Percentiles rank a stretch among this genome's conserved stretches.
These are phyloP conservation scores for Periglandula ipomoeae DNA, from an alignment of 2,329 filamentous ascomycete genomes.

Conservation along the genomic window DNA sequence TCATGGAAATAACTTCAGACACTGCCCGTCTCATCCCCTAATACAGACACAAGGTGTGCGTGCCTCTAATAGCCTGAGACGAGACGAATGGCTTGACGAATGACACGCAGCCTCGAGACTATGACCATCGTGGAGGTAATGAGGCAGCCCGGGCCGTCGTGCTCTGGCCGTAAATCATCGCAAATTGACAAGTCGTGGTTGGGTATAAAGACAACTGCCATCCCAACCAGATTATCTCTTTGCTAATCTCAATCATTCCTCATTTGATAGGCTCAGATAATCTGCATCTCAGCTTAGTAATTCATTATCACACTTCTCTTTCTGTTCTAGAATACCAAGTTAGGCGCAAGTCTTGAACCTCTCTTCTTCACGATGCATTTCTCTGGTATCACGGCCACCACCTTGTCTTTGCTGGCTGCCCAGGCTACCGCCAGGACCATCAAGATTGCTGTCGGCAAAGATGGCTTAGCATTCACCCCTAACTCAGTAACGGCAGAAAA, in stretches of 20 bases:
- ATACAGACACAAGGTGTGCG: background rate
- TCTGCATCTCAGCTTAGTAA: no score
- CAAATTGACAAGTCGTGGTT: background rate
- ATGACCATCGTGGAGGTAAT: background rate
- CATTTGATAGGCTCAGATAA: background rate
- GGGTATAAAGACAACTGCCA: background rate
- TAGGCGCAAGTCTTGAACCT: background rate
- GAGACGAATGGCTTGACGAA: background rate
- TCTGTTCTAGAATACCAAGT: background rate
- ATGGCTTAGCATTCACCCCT: conserved; percentile 28
- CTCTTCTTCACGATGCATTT: conserved; percentile 10
- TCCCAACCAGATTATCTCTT: background rate
- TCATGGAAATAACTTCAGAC: background rate
- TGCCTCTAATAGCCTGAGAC: background rate
- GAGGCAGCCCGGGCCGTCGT: background rate
- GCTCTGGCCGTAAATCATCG: background rate
- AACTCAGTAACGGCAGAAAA: conserved; percentile 26
- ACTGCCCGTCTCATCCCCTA: background rate
- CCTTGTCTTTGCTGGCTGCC: conserved; percentile 11
- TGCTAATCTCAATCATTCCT: background rate
- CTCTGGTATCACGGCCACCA: conserved; percentile 5
- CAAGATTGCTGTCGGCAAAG: conserved; percentile 33
- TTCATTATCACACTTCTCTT: no score
- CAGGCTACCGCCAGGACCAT: conserved; percentile 17
- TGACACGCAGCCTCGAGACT: background rate